Base-by-base conservation (phyloP, 2,329 filamentous ascomycete species). In the Fusarium praegraminearum region DNA sequence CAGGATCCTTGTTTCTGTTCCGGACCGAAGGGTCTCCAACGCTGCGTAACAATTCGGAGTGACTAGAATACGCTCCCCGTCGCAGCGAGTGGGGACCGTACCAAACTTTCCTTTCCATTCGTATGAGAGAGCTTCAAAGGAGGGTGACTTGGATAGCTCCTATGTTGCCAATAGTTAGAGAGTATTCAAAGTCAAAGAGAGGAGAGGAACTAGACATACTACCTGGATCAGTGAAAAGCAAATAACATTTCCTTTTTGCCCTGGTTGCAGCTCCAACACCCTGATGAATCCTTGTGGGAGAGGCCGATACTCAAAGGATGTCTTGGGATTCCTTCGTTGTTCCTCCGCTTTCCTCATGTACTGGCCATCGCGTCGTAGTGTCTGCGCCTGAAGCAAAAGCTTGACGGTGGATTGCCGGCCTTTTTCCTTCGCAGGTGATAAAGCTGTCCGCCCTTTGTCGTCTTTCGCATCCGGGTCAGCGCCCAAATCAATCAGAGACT, bases 171-270 rank as follows among this genome's bases (percentile, higher is more conserved):
- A n/a, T n/a, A 9, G 11, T 38, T n/a, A 38, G 10, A 35, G 6
- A 18, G 7, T 8, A 7, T 5, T 35, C 7, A 9, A 2, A 16
- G 7, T 16, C 0, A 1, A 35, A 2, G 7, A 35, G 8, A 16
- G 1, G 3, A 4, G 16, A 15, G 16, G 7, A 35, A 16, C 1
- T 16, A 16, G 33, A 5, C 16, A 38, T 38, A n/a, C 36, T 4
- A 38, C 18, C 3, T 38, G 9, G 3, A 20, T 20, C 10, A 38
- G 10, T 4, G 36, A 38, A 20, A 38, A 38, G 35, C n/a, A 20
- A 13, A 38, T 3, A 12, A 38, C 10, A 4, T 20, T 13, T 13
- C 36, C 36, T 7, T 20, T 38, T 38, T 38, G 36, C 5, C 36
- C 36, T 2, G 36, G 36, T 7, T 38, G 18, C 20, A 38, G 36